Evolutionary conservation across 1,139 yeast genomes (phyloP).

Genomic region (Torulaspora globosa): DNA sequence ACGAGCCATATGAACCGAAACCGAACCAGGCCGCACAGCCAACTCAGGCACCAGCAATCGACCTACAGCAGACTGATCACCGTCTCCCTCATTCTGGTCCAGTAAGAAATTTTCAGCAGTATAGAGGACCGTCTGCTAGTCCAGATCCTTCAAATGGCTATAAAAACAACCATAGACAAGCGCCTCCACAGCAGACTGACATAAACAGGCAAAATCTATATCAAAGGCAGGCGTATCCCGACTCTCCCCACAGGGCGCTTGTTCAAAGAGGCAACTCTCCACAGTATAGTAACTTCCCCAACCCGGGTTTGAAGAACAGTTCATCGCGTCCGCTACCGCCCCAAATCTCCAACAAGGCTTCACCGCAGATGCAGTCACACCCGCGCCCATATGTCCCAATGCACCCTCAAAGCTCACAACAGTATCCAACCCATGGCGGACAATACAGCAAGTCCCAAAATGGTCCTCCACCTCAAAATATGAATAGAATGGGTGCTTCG

Average conservation of each 20-base stretch:
- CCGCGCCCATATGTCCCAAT: constrained; percentile 8
- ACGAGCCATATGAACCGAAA: not conserved
- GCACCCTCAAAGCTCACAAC: constrained; percentile 9
- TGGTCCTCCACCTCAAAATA: constrained; percentile 10
- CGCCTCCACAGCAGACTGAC: constrained; percentile 3
- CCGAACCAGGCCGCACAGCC: not conserved
- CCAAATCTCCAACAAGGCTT: constrained; percentile 6
- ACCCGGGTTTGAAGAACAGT: not conserved
- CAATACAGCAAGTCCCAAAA: constrained; percentile 8
- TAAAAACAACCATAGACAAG: constrained; percentile 1
- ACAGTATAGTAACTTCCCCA: constrained; percentile 7
- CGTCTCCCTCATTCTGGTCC: constrained; percentile 6
- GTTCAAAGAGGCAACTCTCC: constrained; percentile 5
- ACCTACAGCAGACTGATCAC: not conserved
- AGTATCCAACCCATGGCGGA: constrained; percentile 10
- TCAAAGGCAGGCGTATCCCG: constrained; percentile 3
- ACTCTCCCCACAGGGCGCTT: constrained; percentile 1
- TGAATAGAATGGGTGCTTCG: constrained; percentile 6
- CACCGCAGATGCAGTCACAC: constrained; percentile 12
- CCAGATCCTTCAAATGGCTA: not conserved
- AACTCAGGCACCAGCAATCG: not conserved
- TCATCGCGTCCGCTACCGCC: constrained; percentile 7
- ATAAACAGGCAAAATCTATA: not conserved
- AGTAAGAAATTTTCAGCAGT: constrained; percentile 5
- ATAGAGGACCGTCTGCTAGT: constrained; percentile 1